Evolutionary conservation across 2,329 filamentous ascomycete species (phyloP), one percentile per base, ranked within the genome.

Genomic region (Dactylellina sp.): DNA sequence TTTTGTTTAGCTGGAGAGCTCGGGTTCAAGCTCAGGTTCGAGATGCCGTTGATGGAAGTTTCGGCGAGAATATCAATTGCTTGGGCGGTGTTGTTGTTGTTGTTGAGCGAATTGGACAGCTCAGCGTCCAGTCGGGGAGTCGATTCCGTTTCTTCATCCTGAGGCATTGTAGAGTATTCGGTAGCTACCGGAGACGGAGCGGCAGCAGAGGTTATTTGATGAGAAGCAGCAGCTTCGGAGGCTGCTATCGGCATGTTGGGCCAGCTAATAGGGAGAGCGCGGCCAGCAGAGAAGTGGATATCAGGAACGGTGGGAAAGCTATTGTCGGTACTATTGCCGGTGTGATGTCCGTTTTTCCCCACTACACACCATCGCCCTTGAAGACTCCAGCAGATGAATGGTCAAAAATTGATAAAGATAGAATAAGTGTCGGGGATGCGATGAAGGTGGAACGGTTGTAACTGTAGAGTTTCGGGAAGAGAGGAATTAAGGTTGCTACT

Each of bases 331-430:
- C 42, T 63, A 57, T 50, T 63, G 68, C 62, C 63, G 53, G 40
- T 59, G 18, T 35, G 24, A 24, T 37, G 46, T 64, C 59, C 44
- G 22, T 35, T 46, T 46, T 57, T 64, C 46, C 60, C 59, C 52
- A 52, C 59, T 62, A 64, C 60, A 63, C 59, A 47, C 52, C 68
- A 72, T 72, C 68, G 60, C 59, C 53, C 46, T 42, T 39, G n/a
- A 46, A 25, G 20, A 16, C 42, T 59, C 24, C 32, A 44, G 7
- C 42, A 50, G 25, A 59, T 14, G 55, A 28, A 64, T 14, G 55
- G 22, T 32, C 2, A 25, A 12, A 42, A 9, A 16, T 37, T 49
- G 16, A 14, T 24, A 32, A 32, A 4, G 9, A 32, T 32, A 9
- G 16, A 47, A 57, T 52, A 20, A 50, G 44, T 1, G 52, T 46